Percentiles rank a stretch among this genome's conserved stretches.
Conservation (phyloP, 306 rosid genomes). For the Begonia fuchsioides region DNA sequence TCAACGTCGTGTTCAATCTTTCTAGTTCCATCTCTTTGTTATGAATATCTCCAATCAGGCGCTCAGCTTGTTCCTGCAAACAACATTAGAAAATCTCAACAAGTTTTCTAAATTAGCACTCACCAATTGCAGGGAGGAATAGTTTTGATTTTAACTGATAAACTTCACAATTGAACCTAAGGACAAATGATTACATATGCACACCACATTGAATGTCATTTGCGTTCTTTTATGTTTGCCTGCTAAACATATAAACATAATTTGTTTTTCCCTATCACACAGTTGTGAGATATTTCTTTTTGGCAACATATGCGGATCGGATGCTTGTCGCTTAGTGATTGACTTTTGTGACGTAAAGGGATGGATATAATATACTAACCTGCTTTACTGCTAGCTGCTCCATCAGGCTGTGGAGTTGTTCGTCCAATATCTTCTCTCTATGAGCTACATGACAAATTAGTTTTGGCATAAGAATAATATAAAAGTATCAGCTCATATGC, state of each 20-base stretch:
- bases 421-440: conserved; percentile 78
- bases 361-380: conserved; percentile 18
- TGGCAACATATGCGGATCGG: too few species aligned
- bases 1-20: conserved; percentile 54
- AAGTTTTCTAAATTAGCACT: conserved; percentile 1
- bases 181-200: too few species aligned
- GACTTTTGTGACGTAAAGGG: neutral
- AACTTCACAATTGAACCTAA: too few species aligned
- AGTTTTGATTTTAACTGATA: too few species aligned
- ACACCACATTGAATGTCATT: too few species aligned
- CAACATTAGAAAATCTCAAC: conserved; percentile 8
- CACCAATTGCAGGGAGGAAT: too few species aligned
- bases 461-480: conserved; percentile 1
- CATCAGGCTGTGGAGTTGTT: conserved; percentile 74
- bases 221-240: too few species aligned
- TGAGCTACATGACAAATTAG: conserved; percentile 45
- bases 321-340: too few species aligned
- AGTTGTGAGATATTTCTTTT: too few species aligned
- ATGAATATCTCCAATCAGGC: conserved; percentile 57
- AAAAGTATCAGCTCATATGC: too few species aligned
- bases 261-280: too few species aligned
- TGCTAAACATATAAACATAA: too few species aligned
- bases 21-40: conserved; percentile 72
- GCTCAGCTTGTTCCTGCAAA: conserved; percentile 84
- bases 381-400: conserved; percentile 81